Percentiles rank a stretch among this genome's conserved stretches.
These are phyloP conservation scores for Vitis hybrid DNA, from an alignment of 177 flowering plant species.

Conservation along the genomic window DNA sequence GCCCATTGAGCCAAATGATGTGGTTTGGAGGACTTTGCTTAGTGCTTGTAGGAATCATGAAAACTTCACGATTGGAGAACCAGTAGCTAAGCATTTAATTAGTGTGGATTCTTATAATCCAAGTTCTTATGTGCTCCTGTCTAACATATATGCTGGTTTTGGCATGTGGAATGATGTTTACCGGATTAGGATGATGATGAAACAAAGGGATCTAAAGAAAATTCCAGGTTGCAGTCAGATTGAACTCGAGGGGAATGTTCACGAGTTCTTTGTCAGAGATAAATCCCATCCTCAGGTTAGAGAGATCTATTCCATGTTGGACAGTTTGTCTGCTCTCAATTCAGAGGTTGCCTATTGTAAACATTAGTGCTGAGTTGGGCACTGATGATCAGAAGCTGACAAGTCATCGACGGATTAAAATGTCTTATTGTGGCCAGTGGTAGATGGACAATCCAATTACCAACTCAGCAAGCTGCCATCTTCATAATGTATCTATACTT, in stretches of 20 bases:
- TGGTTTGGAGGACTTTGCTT: conserved; percentile 61
- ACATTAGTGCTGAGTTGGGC: not conserved
- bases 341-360: conserved; percentile 1
- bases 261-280: conserved; percentile 52
- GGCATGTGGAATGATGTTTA: conserved; percentile 56
- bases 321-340: conserved; percentile 12
- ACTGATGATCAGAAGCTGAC: not conserved
- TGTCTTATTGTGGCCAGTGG: too few relatives aligned
- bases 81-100: conserved; percentile 41
- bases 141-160: conserved; percentile 52
- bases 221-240: conserved; percentile 64
- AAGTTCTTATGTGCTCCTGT: conserved; percentile 56
- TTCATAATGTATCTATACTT: not conserved
- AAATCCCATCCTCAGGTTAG: conserved; percentile 40
- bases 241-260: conserved; percentile 49
- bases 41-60: conserved; percentile 49
- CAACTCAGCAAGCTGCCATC: not conserved
- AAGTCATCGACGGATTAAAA: not conserved
- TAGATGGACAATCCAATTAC: not conserved
- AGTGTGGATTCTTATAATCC: conserved; percentile 36
- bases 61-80: conserved; percentile 37
- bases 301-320: conserved; percentile 37
- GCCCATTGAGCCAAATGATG: conserved; percentile 65
- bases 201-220: conserved; percentile 35
- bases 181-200: conserved; percentile 43